These are phyloP conservation scores for Elongisporangium undulatum DNA, from an alignment of 352 stramenopile species.

Conservation along the genomic window DNA sequence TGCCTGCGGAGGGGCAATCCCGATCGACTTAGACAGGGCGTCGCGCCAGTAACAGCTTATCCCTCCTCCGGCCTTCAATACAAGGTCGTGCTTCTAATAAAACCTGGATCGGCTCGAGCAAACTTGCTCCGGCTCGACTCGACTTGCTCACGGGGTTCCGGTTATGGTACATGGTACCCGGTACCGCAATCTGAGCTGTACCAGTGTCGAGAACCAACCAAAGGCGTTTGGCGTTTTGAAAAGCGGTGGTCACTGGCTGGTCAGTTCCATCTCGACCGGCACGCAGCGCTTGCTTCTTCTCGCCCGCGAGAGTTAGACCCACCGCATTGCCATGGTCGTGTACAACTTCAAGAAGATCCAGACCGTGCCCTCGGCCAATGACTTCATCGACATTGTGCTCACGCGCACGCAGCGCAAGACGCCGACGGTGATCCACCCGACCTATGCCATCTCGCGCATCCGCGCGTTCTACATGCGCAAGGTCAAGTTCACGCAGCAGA, in stretches of 20 bases:
- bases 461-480: conserved; percentile 97
- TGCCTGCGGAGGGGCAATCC: background rate
- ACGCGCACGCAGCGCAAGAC: conserved; percentile 99
- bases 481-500: conserved; percentile 99
- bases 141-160: background rate
- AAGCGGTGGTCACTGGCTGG: conserved; percentile 5
- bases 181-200: conserved; percentile 2
- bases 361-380: conserved; percentile 93
- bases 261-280: background rate
- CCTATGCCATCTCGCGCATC: conserved; percentile 97
- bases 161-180: conserved; percentile 8
- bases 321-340: conserved; percentile 87
- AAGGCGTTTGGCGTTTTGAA: conserved; percentile 13
- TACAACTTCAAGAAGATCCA: conserved; percentile 99
- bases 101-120: background rate
- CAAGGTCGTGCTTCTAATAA: background rate
- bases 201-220: conserved; percentile 30
- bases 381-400: conserved; percentile 99
- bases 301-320: background rate
- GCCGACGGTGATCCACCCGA: conserved; percentile 98
- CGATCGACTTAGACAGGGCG: background rate
- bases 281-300: conserved; percentile 2
- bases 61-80: background rate
- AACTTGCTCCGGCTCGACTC: background rate
- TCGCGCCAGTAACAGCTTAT: background rate